Evolutionary conservation across 495 filamentous ascomycete species (phyloP).

Genomic region (Penicillium longicatenatum): DNA sequence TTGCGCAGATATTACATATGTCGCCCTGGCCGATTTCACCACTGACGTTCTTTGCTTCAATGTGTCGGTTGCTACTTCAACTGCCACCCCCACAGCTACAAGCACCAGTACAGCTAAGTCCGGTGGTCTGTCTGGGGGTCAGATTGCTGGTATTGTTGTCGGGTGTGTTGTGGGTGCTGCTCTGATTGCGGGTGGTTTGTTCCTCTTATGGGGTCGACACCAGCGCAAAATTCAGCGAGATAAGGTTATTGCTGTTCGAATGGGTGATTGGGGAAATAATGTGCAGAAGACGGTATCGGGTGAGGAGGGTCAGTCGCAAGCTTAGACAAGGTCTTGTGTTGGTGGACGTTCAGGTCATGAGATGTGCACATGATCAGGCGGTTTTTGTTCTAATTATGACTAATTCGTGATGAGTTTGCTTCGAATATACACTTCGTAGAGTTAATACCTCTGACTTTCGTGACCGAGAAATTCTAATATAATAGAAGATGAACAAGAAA

Average conservation of each 20-base stretch:
- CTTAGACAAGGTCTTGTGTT: not conserved
- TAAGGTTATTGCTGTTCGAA: constrained; percentile 13
- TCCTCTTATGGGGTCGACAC: constrained; percentile 14
- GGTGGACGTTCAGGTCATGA: too few relatives aligned
- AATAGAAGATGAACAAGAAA: too few relatives aligned
- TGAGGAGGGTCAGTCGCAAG: not conserved
- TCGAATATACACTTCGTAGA: not conserved
- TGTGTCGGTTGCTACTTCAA: constrained; percentile 35
- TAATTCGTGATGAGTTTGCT: not conserved
- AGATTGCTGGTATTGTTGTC: constrained; percentile 51
- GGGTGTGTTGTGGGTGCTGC: constrained; percentile 42
- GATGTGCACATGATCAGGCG: too few relatives aligned
- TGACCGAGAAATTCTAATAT: too few relatives aligned
- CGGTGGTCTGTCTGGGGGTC: constrained; percentile 39
- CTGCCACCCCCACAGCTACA: constrained; percentile 7
- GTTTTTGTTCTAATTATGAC: not conserved
- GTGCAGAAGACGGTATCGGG: constrained; percentile 3
- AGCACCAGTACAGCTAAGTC: not conserved
- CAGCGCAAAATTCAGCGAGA: constrained; percentile 13
- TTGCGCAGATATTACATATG: constrained; percentile 53
- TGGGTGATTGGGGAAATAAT: not conserved
- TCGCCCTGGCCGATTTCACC: constrained; percentile 40
- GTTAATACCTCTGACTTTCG: too few relatives aligned
- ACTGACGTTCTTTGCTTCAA: constrained; percentile 52
- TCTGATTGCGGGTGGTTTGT: constrained; percentile 16